Base-by-base conservation (phyloP, 2,329 filamentous ascomycete genomes). In the Samsoniella hepiali region DNA sequence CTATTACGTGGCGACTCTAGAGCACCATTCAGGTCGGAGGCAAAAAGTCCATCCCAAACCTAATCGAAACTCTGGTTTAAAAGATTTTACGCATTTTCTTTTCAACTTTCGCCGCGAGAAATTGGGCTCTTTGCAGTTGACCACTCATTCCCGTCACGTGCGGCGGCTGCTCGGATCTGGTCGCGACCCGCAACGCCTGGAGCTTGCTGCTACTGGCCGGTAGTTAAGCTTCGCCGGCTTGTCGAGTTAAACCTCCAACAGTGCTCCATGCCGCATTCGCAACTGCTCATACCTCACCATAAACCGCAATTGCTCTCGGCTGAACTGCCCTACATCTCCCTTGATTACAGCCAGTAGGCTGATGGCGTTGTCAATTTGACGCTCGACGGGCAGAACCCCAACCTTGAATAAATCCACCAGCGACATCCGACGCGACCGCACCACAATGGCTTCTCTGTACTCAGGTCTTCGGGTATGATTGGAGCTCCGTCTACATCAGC, bases 381-480 rank as follows among this genome's bases (percentile, higher is more conserved):
- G 6, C 34, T 49, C 32, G 5, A 59, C 32, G 44, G 57, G 57
- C 15, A 47, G 15, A 7, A 31, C 38, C 57, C 32, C 57, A 32
- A 44, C 57, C 45, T n/a, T 38, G 11, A 36, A 22, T 40, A 22
- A 2, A 17, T 11, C 22, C 5, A 17, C 31, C 38, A 27, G 40
- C 5, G 15, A 50, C 32, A 40, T n/a, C n/a, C 22, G 51, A 36
- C 34, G 34, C 34, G 34, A 8, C 31, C 31, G 31, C 31, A 40
- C 15, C 57, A 40, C 44, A 60, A 60, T 60, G 58, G 27, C 58
- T 34, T 60, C 47, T 4, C 8, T 44, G 6, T 60, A 53, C n/a
- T 60, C 58, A 22, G 47, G 58, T 50, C 47, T 60, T 32, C 47
- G 58, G 58, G 58, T 60, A 53, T 22, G 47, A 34, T 8, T 15